Evolutionary conservation across 2,329 filamentous ascomycete species (phyloP), one percentile per base, ranked within the genome.

Genomic region (Ophiostoma triangulosporum): DNA sequence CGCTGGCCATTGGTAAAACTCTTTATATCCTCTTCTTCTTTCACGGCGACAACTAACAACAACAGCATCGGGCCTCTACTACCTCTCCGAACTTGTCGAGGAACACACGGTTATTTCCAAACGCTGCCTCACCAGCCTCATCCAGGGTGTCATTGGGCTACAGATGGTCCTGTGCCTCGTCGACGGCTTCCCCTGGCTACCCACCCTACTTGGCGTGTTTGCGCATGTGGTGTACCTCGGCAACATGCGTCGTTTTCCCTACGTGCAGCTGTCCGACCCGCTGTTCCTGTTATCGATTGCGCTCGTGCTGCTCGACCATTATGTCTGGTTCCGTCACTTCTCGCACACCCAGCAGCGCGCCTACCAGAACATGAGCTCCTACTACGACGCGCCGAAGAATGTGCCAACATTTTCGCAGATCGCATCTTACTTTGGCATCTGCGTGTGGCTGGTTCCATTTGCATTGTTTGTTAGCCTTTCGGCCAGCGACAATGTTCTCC

Each of bases 401-500:
- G 65, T 88, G 45, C 93, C 93, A 0, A 84, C 79, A 35, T 98
- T 98, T 66, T 90, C 88, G 17, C 88, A 97, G 70, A 93, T 97
- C 45, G 89, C 93, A 0, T 91, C 88, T 0, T 98, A 93, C 69
- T 98, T 98, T 64, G 93, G 93, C 0, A 73, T 98, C 2, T 95
- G 90, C 62, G 90, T 98, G 0, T 98, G 93, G 93, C 76, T 98
- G 1, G 87, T 97, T 0, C 93, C 93, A 0, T 98, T 98, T 65
- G 83, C 90, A 15, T 75, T 98, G 14, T 98, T 98, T 64, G 91
- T 98, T 50, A 95, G 87, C 62, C 70, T 98, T 40, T 95, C 88
- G 17, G 93, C 93, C 0, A 88, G 89, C 53, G 93, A 98, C 64
- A 97, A 97, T 64, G 88, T 97, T 3, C 71, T 98, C 51, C 93